A percentile compares a stretch with the other conserved stretches of the same genome.
phyloP scores from a whole-genome alignment of 2,329 filamentous ascomycete species.

The Metarhizium robertsii region DNA sequence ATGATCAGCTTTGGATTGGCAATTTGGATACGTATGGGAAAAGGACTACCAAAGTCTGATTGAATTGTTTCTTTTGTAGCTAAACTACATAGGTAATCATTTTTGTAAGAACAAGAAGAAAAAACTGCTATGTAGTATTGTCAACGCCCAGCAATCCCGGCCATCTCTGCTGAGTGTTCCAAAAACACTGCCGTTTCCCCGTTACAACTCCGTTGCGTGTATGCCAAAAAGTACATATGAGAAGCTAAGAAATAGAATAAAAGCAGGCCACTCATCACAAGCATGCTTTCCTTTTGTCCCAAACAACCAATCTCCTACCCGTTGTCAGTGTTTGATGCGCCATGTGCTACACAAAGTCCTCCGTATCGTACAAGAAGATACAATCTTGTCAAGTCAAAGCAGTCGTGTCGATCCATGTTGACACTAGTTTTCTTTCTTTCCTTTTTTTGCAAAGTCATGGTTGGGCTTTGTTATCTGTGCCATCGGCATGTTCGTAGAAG shows the following conservation, averaged over 20 bases:
- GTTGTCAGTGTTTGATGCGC: neutral
- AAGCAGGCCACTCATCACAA: neutral
- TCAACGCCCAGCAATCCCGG: neutral
- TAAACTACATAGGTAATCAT: neutral
- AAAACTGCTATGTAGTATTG: neutral
- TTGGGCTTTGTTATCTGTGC: neutral
- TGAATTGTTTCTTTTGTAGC: neutral
- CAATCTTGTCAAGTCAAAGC: neutral
- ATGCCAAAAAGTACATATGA: neutral
- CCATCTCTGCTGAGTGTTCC: neutral
- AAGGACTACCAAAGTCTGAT: neutral
- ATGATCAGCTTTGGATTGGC: neutral
- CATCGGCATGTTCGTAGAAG: conserved; percentile 13
- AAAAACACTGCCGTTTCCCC: neutral
- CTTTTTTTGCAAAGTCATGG: neutral
- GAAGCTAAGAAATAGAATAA: neutral
- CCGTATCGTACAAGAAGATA: conserved; percentile 2
- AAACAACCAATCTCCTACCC: neutral
- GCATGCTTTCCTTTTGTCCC: neutral
- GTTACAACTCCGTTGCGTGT: neutral
- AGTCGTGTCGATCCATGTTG: neutral
- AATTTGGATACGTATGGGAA: neutral
- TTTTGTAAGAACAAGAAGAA: neutral
- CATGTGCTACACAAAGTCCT: neutral
- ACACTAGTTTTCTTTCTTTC: neutral